Evolutionary conservation across 2,329 filamentous ascomycete species (phyloP), one percentile per base, ranked within the genome.

Genomic region (Diaporthe caulivora): DNA sequence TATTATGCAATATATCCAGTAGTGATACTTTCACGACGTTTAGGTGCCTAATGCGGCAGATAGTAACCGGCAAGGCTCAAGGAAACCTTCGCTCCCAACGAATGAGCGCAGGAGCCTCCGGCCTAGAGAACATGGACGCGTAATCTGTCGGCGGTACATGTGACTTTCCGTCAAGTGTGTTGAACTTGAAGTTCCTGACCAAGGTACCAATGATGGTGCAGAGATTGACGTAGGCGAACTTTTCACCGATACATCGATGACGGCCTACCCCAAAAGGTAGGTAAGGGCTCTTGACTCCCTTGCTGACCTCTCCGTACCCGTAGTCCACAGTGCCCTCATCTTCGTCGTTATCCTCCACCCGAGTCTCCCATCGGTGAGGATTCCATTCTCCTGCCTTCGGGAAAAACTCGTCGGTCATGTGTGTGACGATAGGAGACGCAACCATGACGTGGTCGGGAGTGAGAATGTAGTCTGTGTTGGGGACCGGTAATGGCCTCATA

Each of bases 221-320:
- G 54, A 94, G 80, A 78, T 94, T 92, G 57, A 93, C 82, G 77
- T 94, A 94, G 0, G 92, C 92, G 80, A 94, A 94, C 80, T 93
- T 92, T 83, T 94, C 93, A 24, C 93, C 93, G 73, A 95, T 93
- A 78, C 93, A 94, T 26, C 93, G 86, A 80, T 95, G 92, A 57
- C 93, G 85, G 0, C 92, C 93, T 0, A 92, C 93, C 2, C 93
- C 93, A 78, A 94, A 94, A 0, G 93, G 93, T 2, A 78, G 94
- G 34, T 67, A 72, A 2, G 71, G 75, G 70, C 77, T 75, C 4
- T 64, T 75, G 7, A 73, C 72, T n/a, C 75, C 73, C 40, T 74
- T 75, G 71, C 76, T 78, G 18, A 74, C 67, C 47, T 53, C 47
- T 24, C 75, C 75, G 62, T 76, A 73, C 47, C 74, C 72, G 29